Percentiles rank a stretch among this genome's conserved stretches.
Evolutionary conservation across 2,329 filamentous ascomycete species (phyloP).

Genomic region (Sordariomycetes sp.): DNA sequence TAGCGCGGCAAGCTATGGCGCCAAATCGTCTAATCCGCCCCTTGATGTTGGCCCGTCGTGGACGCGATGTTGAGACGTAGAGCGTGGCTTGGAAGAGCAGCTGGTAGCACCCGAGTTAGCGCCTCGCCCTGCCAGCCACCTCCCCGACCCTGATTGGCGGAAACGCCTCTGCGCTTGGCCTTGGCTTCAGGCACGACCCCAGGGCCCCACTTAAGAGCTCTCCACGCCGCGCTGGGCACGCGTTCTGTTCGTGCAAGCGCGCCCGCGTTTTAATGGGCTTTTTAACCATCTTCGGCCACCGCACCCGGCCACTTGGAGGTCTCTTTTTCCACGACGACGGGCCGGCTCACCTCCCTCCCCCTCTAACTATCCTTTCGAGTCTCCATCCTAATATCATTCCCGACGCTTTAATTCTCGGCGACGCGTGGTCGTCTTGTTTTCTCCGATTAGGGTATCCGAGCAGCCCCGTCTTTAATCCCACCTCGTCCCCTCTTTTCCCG

Average conservation of each 20-base stretch:
- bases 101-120: too few relatives aligned
- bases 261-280: slow-evolving; percentile 8
- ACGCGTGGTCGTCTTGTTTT: neutral
- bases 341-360: neutral
- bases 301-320: neutral
- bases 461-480: neutral
- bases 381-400: neutral
- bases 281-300: neutral
- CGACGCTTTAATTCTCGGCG: neutral
- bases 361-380: neutral
- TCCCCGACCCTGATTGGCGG: neutral
- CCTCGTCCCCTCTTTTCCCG: neutral
- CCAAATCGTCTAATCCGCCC: too few relatives aligned
- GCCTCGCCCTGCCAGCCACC: neutral
- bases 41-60: too few relatives aligned
- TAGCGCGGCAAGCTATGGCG: too few relatives aligned
- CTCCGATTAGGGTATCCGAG: neutral
- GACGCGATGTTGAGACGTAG: too few relatives aligned
- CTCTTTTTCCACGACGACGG: neutral
- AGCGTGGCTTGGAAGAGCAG: too few relatives aligned
- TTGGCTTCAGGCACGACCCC: slow-evolving; percentile 8
- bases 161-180: neutral
- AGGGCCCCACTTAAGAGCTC: slow-evolving; percentile 7
- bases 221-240: slow-evolving; percentile 8
- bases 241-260: slow-evolving; percentile 11